A percentile compares a stretch with the other conserved stretches of the same genome.
Conservation (phyloP, 768 basidiomycete species). For the Lepiota brunneoincarnata region DNA sequence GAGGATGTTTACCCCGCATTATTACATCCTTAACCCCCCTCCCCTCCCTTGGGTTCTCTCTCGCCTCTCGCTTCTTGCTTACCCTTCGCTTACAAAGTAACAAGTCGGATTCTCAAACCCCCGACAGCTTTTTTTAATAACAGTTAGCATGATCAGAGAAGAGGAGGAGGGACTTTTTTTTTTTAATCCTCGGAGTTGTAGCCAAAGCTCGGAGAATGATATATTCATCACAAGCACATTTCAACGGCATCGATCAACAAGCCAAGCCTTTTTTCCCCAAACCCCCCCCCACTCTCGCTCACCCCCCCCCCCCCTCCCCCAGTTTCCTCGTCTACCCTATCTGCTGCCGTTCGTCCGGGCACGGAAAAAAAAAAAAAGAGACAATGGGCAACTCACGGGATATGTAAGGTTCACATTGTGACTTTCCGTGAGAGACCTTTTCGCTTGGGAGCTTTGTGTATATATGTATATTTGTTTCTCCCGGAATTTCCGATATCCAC, state of each 20-base stretch:
- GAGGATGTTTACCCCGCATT: slow-evolving; percentile 2
- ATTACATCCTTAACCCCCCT: background rate
- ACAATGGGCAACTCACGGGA: no score
- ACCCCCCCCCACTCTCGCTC: background rate
- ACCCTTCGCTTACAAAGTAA: no score
- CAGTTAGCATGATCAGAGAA: background rate
- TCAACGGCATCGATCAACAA: slow-evolving; percentile 3
- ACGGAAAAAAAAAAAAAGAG: background rate
- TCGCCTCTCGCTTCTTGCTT: background rate
- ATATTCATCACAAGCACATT: background rate
- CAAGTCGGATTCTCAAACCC: no score
- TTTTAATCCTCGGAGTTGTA: slow-evolving; percentile 9
- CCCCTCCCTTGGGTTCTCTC: background rate
- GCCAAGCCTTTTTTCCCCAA: background rate
- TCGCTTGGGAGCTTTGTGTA: no score
- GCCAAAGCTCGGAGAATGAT: slow-evolving; percentile 6
- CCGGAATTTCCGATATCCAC: no score
- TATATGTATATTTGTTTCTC: no score
- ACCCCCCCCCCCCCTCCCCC: background rate
- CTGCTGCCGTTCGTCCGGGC: slow-evolving; percentile 2
- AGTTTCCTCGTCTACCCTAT: background rate
- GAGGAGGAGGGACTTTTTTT: background rate
- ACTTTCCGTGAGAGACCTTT: no score
- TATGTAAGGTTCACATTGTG: no score
- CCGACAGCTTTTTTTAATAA: no score